Percentiles rank a stretch among this genome's conserved stretches.
Evolutionary conservation across 371 early-diverging fungal species (phyloP).

Genomic region (Actinomortierella wolfii): DNA sequence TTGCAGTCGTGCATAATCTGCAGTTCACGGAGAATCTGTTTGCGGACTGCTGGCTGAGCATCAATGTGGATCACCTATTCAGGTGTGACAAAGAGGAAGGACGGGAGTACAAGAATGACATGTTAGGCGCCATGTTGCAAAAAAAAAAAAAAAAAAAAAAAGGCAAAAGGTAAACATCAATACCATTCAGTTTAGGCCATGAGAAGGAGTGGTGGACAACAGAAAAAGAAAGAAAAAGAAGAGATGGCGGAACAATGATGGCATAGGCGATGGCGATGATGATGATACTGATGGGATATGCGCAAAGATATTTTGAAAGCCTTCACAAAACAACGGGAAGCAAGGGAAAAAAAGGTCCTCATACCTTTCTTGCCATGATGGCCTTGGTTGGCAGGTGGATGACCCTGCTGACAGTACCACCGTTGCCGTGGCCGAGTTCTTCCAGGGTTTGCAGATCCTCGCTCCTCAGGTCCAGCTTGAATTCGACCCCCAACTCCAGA

Average conservation of each 20-base stretch:
- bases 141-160: neutral
- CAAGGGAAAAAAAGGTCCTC: conserved; percentile 16
- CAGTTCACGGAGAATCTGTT: conserved; percentile 87
- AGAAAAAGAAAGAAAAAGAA: neutral
- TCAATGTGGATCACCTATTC: conserved; percentile 81
- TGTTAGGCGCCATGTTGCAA: too few relatives aligned
- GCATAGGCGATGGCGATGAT: too few relatives aligned
- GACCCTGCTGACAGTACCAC: conserved; percentile 84
- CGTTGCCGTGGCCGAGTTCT: conserved; percentile 88
- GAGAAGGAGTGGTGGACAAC: neutral
- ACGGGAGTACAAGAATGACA: too few relatives aligned
- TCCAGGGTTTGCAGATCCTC: conserved; percentile 81
- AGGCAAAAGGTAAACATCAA: neutral
- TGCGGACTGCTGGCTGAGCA: conserved; percentile 69
- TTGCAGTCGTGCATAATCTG: conserved; percentile 88
- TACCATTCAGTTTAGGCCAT: neutral
- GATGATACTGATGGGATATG: too few relatives aligned
- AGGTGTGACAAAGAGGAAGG: too few relatives aligned
- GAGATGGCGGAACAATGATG: neutral
- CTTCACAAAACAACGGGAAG: neutral
- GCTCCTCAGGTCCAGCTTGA: conserved; percentile 75
- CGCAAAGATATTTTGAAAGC: neutral
- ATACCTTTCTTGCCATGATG: conserved; percentile 88
- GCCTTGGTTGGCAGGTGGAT: conserved; percentile 76
- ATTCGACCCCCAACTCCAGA: conserved; percentile 75